Evolutionary conservation across 768 basidiomycete species (phyloP), one percentile per base, ranked within the genome.

Genomic region (Trametes cubensis): DNA sequence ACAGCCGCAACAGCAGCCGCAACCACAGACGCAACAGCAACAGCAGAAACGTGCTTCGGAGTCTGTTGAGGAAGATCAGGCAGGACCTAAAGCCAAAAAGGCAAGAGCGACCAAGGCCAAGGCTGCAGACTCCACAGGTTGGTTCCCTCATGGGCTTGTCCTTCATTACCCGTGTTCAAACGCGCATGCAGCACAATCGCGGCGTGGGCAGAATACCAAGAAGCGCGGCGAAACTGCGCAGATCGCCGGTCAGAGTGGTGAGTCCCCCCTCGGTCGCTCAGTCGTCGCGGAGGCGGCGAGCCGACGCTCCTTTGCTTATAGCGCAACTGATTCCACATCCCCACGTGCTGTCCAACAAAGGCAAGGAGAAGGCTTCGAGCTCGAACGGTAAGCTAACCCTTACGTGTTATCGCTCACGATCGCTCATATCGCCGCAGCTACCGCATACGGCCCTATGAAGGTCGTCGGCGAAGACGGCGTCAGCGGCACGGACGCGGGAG

Each of bases 171-270:
- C 20, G 39, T 18, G 50, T 53, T 21, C 45, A 30, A 20, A 40
- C 30, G 11, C 40, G 20, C 28, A 46, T 52, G 23, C 65, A 58
- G 70, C 63, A 17, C 64, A 82, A 47, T 83, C 85, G 41, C 86
- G 85, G 75, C 85, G 88, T 66, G 88, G 87, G 45, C 87, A 86
- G 67, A 88, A 81, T 63, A 77, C 85, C 55, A 89, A 87, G 78
- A 90, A 89, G 74, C 86, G 89, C 60, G 86, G 75, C 63, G 89
- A 90, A 60, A 85, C 85, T 25, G 86, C 85, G 2, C 82, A 85
- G 67, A 83, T 84, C 68, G 81, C 83, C 30, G 84, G 84, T 45
- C 83, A 86, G 70, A 86, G 84, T 67, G 86, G 89, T 90, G 69
- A 60, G 78, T 59, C 48, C 38, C 40, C 28, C 40, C 58, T 44